Evolutionary conservation across 106 monocot genomes (phyloP), one percentile per base, ranked within the genome.

Genomic region (Dendrobium huoshanense): DNA sequence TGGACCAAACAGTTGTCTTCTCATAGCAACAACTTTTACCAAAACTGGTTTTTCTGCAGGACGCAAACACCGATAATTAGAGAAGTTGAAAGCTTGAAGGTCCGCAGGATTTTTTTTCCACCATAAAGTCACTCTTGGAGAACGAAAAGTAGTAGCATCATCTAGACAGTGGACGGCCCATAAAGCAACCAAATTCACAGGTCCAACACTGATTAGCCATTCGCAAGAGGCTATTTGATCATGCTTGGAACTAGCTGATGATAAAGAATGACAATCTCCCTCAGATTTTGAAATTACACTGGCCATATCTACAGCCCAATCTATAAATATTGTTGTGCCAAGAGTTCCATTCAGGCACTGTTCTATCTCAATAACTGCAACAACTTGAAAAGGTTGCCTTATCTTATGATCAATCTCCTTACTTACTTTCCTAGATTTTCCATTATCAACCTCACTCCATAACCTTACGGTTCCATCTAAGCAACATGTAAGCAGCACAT

Each of bases 81-180:
- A 67, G 37, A 70, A 37, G 81, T 77, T 74, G 45, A 42, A 70
- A 20, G 41, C 49, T 13, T 77, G 77, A 51, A 72, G 68, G 54
- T 87, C 81, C 10, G 58, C 67, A 27, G 94, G 74, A 76, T 91
- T 19, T 33, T 54, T 68, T 87, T 91, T 91, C 83, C 84, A 91
- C 99, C 99, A 99, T 59, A 95, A 83, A 76, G 77, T 93, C 22
- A 89, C 89, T 49, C 95, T 85, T 80, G 99, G 99, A 87, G 83
- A 93, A 29, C 99, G 85, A 83, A 87, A 73, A 15, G 95, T 93
- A 79, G 85, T 81, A 67, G 83, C 65, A 72, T 99, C 95, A 83
- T 99, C 99, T 45, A 99, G 87, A 61, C 89, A 95, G 82, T 99
- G 93, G 19, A 99, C 78, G 16, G 95, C 88, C 93, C 95, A 99